Conservation (phyloP, 208 protist species). For the Leptomonas pyrrhocoris region DNA sequence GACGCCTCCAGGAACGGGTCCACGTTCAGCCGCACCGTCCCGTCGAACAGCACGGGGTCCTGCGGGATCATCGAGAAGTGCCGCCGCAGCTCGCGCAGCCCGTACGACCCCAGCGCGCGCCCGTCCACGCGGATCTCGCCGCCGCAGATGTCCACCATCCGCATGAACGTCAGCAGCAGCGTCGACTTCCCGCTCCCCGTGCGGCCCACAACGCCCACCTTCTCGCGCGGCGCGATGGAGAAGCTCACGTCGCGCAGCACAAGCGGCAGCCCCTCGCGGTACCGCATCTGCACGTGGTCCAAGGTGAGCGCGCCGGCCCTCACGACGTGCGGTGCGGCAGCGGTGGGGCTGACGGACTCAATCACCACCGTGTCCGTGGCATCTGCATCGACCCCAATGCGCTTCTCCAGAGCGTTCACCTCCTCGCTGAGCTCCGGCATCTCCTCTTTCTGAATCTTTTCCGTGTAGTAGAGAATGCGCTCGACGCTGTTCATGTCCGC, state of each 20-base stretch:
- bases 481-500: too few species aligned
- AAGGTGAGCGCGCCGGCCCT: constrained; percentile 6
- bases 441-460: constrained; percentile 59
- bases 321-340: constrained; percentile 25
- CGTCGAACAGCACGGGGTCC: constrained; percentile 80
- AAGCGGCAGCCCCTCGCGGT: too few species aligned
- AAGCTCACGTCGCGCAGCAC: too few species aligned
- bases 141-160: constrained; percentile 61
- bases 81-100: constrained; percentile 52
- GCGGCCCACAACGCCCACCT: constrained; percentile 82
- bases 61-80: constrained; percentile 84
- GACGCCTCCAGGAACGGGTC: constrained; percentile 56
- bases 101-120: constrained; percentile 32
- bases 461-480: constrained; percentile 81
- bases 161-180: constrained; percentile 72
- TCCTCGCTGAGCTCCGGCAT: constrained; percentile 27
- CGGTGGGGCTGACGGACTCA: constrained; percentile 3
- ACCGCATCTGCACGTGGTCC: too few species aligned
- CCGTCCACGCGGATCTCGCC: constrained; percentile 54
- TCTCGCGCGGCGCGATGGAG: constrained; percentile 58
- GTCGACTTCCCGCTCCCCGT: constrained; percentile 90
- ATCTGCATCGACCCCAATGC: not conserved
- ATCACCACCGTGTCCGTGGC: constrained; percentile 28
- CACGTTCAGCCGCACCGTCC: constrained; percentile 74
- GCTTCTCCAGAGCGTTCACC: constrained; percentile 3